A percentile compares a stretch with the other conserved stretches of the same genome.
phyloP scores from a whole-genome alignment of 2,329 filamentous ascomycete genomes.

The Proliferodiscus dingleyae region DNA sequence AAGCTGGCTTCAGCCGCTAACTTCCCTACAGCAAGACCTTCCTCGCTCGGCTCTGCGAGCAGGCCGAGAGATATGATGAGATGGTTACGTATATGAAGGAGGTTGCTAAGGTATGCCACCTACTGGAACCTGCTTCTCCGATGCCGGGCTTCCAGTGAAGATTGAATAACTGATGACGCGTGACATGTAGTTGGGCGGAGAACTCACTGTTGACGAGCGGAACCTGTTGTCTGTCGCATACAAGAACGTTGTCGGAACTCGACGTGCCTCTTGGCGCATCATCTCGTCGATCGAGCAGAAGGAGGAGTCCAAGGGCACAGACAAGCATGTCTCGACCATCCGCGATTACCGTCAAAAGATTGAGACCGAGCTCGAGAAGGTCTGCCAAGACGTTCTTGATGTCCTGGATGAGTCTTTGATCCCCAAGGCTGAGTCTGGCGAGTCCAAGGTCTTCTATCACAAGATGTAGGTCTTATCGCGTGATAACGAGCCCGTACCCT shows the following conservation, averaged over 20 bases:
- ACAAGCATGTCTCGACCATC: slow-evolving; percentile 91
- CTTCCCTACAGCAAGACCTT: slow-evolving; percentile 81
- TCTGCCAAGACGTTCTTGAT: slow-evolving; percentile 96
- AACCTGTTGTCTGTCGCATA: slow-evolving; percentile 98
- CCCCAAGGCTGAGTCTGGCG: slow-evolving; percentile 90
- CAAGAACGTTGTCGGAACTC: slow-evolving; percentile 99
- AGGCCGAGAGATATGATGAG: slow-evolving; percentile 99
- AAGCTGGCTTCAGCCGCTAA: slow-evolving; percentile 19
- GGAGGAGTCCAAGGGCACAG: slow-evolving; percentile 97
- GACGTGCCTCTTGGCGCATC: slow-evolving; percentile 98
- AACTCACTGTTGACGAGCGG: slow-evolving; percentile 92
- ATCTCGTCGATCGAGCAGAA: slow-evolving; percentile 99
- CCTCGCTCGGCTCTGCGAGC: slow-evolving; percentile 99
- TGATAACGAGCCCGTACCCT: slow-evolving; percentile 3
- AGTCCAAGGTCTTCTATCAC: slow-evolving; percentile 99
- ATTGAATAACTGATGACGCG: slow-evolving; percentile 20
- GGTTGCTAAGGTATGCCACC: slow-evolving; percentile 74
- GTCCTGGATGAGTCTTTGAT: slow-evolving; percentile 92
- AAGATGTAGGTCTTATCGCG: slow-evolving; percentile 59
- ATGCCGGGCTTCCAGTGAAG: slow-evolving; percentile 7
- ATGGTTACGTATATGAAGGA: slow-evolving; percentile 99
- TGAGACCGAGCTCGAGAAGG: slow-evolving; percentile 92
- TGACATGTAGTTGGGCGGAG: slow-evolving; percentile 45
- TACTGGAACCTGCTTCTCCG: slow-evolving; percentile 22
- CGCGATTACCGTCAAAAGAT: slow-evolving; percentile 98